Evolutionary conservation across 352 stramenopile genomes (phyloP), one percentile per base, ranked within the genome.

Genomic region (Globisporangium middletonii): DNA sequence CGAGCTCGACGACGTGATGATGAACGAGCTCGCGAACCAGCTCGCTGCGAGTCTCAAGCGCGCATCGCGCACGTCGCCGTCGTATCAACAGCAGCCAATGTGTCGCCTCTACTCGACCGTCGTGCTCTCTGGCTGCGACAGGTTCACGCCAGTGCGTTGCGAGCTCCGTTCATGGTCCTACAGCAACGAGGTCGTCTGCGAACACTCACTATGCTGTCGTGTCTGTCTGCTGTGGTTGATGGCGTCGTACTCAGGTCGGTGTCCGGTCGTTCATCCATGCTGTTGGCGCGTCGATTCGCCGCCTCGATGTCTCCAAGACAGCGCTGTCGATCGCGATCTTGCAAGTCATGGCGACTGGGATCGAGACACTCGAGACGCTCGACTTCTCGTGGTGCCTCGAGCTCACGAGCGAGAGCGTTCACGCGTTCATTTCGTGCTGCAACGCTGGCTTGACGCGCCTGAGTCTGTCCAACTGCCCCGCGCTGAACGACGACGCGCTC

Each of bases 391-490:
- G 47, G 27, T 92, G 78, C 42, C 67, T 67, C 16, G 63, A 68
- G 43, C 68, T 93, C 27, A 67, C 72, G 23, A 77, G 69, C 48
- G 79, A 90, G 46, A 64, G 67, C 23, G 56, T 91, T 23, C 80
- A 74, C 23, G 77, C 77, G 48, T 87, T 93, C 48, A 78, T 91
- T n/a, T 82, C 73, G 1, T 91, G 83, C 56, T 88, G 80, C 58
- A 88, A 70, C 19, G 54, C 58, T 5, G 75, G 69, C 8, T 57
- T 93, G 38, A 82, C 72, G 4, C 69, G 66, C 26, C 58, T 89
- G 19, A 85, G 87, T 60, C 67, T 89, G 0, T 86, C 78, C 5
- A 62, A 71, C 43, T 91, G 83, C 44, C 53, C 65, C 7, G 65
- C 69, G 28, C 59, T 93, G 47, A 89, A 80, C 48, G 83, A 93